Evolutionary conservation across 202 grass and related monocot species (phyloP), one percentile per base, ranked within the genome.

Genomic region (Zoysia matrella): DNA sequence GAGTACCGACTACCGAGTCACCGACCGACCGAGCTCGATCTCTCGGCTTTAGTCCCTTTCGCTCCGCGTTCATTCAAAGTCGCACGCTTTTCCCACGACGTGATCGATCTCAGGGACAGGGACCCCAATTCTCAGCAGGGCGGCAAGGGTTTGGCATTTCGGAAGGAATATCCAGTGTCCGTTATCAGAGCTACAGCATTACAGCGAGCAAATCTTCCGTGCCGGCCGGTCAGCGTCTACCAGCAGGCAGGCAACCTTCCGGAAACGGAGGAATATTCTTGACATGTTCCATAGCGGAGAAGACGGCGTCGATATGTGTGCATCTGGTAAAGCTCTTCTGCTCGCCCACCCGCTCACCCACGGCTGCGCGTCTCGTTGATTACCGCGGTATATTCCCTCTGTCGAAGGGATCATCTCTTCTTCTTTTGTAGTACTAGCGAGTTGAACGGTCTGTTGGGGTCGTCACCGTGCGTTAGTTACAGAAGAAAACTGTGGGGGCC

Each of bases 261-360:
- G 3, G 58, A 79, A 78, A 67, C 77, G 79, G 55, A 69, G 69
- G 75, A 84, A 88, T 88, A 88, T 88, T 69, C 86, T 43, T 88
- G 75, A 69, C 75, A 83, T 69, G 62, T 88, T 83, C 75, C 86
- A 84, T 16, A 60, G 51, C 49, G 36, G 3, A 43, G 8, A 16
- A 16, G 1, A 52, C 22, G 18, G 54, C 52, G 40, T 44, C 44
- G 62, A 22, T 69, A 6, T 30, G 22, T 30, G 22, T 67, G 63
- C 49, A 58, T 22, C n/a, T 74, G 47, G 22, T 30, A 30, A 30
- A 30, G 22, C 22, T 30, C 18, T 50, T 57, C 61, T 52, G 61
- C 60, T n/a, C 30, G 50, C 49, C 48, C 15, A 16, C 22, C 66
- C 65, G 40, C 45, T 49, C 16, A 71, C 22, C 67, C 12, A 14